These are phyloP conservation scores for Pleurotus eryngii DNA, from an alignment of 768 basidiomycete genomes.

Conservation along the genomic window DNA sequence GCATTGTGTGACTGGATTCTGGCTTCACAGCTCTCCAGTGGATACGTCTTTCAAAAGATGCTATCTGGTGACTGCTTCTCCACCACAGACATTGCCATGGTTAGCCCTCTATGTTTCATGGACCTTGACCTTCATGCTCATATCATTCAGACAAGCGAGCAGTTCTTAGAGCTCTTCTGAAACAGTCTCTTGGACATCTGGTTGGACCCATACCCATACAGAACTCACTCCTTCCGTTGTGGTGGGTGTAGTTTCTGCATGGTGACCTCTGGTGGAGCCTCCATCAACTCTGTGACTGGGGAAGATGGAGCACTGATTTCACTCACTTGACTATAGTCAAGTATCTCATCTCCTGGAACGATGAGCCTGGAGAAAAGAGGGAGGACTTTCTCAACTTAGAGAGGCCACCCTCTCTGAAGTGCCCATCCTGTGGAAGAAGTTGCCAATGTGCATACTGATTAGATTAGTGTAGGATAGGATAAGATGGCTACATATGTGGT, in stretches of 20 bases:
- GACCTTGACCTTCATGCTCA: too few species aligned
- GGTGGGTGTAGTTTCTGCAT: conserved; percentile 31
- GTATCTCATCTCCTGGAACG: conserved; percentile 39
- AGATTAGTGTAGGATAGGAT: neutral
- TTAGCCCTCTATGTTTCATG: conserved; percentile 7
- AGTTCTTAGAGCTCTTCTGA: conserved; percentile 34
- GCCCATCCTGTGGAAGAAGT: conserved; percentile 19
- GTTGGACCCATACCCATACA: conserved; percentile 32
- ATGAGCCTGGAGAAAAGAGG: conserved; percentile 26
- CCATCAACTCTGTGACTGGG: conserved; percentile 39
- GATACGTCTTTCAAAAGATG: conserved; percentile 31
- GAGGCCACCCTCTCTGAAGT: conserved; percentile 17
- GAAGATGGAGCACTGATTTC: conserved; percentile 41
- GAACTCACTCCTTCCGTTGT: conserved; percentile 38
- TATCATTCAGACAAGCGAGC: conserved; percentile 26
- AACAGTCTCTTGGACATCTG: conserved; percentile 38
- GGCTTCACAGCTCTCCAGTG: conserved; percentile 16
- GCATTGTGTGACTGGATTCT: conserved; percentile 28
- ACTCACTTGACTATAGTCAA: conserved; percentile 37
- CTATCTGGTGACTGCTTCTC: conserved; percentile 23
- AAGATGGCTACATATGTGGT: neutral
- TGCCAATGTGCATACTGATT: neutral
- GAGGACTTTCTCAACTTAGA: conserved; percentile 36
- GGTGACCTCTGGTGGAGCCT: too few species aligned
- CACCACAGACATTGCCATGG: conserved; percentile 18